Percentiles rank a stretch among this genome's conserved stretches.
Conservation (phyloP, 2,329 filamentous ascomycete species). For the Talaromyces sp. region DNA sequence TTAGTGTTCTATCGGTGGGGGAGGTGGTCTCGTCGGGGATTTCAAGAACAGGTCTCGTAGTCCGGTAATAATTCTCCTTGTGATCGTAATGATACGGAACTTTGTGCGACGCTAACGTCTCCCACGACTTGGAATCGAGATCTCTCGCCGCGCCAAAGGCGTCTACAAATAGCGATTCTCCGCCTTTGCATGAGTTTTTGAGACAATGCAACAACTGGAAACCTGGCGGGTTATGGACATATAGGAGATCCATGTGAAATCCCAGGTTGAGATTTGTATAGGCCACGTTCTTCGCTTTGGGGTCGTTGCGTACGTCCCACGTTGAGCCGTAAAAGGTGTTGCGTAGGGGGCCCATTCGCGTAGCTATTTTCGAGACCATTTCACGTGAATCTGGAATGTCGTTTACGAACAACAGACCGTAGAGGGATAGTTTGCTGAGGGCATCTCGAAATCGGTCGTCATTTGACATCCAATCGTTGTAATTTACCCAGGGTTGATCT, state of each 20-base stretch:
- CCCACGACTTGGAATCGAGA: constrained; percentile 24
- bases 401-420: constrained; percentile 73
- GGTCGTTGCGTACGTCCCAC: constrained; percentile 82
- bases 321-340: constrained; percentile 88
- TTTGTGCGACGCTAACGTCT: constrained; percentile 40
- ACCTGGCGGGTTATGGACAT: constrained; percentile 72
- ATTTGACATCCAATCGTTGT: constrained; percentile 64
- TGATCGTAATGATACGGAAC: constrained; percentile 67
- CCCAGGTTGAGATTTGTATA: constrained; percentile 79
- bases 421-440: constrained; percentile 58
- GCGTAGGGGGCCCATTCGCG: constrained; percentile 71
- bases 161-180: constrained; percentile 83
- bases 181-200: constrained; percentile 72
- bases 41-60: constrained; percentile 55
- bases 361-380: constrained; percentile 64
- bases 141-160: constrained; percentile 56
- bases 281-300: constrained; percentile 83
- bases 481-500: constrained; percentile 57
- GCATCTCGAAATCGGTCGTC: constrained; percentile 58
- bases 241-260: constrained; percentile 91
- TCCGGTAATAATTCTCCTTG: constrained; percentile 60
- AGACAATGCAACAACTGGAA: constrained; percentile 89
- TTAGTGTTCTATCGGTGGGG: constrained; percentile 7
- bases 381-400: constrained; percentile 66
- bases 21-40: background rate